Evolutionary conservation across 108 stramenopile genomes (phyloP), one percentile per base, ranked within the genome.

Genomic region (Heterococcus sp.): DNA sequence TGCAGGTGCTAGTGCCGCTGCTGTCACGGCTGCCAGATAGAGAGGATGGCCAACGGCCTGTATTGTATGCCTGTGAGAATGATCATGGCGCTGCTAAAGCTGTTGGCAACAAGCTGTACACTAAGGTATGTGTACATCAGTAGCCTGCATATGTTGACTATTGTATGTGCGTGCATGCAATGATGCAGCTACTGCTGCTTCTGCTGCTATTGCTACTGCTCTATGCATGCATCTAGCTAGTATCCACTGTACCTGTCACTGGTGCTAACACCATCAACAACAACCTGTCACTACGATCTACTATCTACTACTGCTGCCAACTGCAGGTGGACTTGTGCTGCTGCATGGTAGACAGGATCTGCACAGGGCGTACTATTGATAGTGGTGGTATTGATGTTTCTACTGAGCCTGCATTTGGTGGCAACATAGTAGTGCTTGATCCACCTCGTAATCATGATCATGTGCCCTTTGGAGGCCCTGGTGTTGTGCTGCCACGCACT

Each of bases 331-430:
- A 58, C 46, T 8, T 58, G 14, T 58, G 46, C 21, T 58, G 46
- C 35, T 80, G 79, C 72, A 80, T 80, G 79, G 79, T 80, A 3
- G 79, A 80, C 72, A 38, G 79, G 2, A 80, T 80, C 37, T 80
- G 79, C 72, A 80, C 79, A 21, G 79, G 68, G 28, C 30, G 79
- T 8, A 75, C 71, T 66, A 80, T 80, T 67, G 75, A 68, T 28
- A 26, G 39, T 38, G 78, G 65, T 0, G 70, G 72, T 26, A 69
- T 71, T 2, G 71, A 80, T 28, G 78, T 80, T 21, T 71, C 70
- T 38, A 72, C 78, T 8, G 78, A 80, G 72, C 38, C 35, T 3
- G 65, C 32, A 37, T 80, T 80, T 64, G 78, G n/a, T 0, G 78
- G 78, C 11, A 65, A 71, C 35, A 40, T 80, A 35, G 78, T 80